Evolutionary conservation across 73 alveolate genomes (phyloP).

Genomic region (Symbiodinium natans): DNA sequence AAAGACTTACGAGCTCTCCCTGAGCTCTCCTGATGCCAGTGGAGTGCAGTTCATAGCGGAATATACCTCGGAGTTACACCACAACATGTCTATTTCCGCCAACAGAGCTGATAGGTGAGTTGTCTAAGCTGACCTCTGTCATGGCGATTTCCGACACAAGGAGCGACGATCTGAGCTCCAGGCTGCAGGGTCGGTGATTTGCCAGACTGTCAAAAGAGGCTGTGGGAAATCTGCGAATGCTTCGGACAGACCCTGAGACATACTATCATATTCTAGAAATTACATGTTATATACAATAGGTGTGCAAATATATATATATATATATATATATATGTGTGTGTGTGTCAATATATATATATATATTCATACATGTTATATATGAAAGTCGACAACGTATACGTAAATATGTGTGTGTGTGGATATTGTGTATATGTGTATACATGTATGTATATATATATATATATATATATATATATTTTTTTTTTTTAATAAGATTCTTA

Average conservation of each 20-base stretch:
- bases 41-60: background rate
- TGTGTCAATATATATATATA: background rate
- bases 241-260: too few relatives aligned
- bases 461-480: background rate
- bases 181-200: background rate
- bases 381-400: too few relatives aligned
- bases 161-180: background rate
- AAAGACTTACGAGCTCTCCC: background rate
- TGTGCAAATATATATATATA: too few relatives aligned
- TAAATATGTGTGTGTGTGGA: background rate
- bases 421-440: background rate
- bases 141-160: too few relatives aligned
- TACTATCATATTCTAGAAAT: too few relatives aligned
- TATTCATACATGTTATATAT: too few relatives aligned
- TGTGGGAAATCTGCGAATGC: too few relatives aligned
- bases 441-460: conserved; percentile 3
- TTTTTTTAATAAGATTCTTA: background rate
- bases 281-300: too few relatives aligned
- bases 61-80: background rate
- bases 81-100: background rate
- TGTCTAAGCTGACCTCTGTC: too few relatives aligned
- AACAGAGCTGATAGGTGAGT: too few relatives aligned
- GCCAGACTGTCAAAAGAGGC: background rate
- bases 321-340: background rate
- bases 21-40: background rate